Conservation (phyloP, 805 yeast genomes). For the Sugiyamaella chiloensis region DNA sequence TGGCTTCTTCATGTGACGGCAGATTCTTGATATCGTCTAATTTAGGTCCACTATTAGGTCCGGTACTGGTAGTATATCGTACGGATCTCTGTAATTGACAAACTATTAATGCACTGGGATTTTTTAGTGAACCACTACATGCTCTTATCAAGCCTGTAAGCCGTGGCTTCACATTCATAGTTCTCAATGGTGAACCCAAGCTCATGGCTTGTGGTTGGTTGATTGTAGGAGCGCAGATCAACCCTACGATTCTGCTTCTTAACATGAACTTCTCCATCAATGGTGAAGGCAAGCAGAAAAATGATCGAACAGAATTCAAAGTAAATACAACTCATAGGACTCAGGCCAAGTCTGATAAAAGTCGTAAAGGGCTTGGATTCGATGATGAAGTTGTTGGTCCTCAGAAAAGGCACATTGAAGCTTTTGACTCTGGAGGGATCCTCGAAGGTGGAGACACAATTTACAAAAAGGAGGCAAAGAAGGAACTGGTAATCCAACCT, state of each 20-base stretch:
- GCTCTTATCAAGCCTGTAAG: too few species aligned
- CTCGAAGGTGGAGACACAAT: background rate
- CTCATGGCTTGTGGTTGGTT: too few species aligned
- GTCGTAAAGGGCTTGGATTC: constrained; percentile 1
- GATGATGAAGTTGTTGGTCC: constrained; percentile 2
- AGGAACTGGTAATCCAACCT: constrained; percentile 18
- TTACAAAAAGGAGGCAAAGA: background rate
- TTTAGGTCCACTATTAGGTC: background rate
- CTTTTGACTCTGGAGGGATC: constrained; percentile 6
- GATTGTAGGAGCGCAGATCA: too few species aligned
- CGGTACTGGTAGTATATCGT: background rate
- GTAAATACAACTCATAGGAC: too few species aligned
- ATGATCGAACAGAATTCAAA: too few species aligned
- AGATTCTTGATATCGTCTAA: constrained; percentile 14
- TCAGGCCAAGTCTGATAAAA: background rate
- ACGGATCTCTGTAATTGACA: too few species aligned
- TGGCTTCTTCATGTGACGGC: constrained; percentile 30
- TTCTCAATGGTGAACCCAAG: too few species aligned
- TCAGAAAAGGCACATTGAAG: constrained; percentile 1
- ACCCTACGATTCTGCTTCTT: too few species aligned
- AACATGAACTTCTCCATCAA: constrained; percentile 5
- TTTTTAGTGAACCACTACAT: too few species aligned
- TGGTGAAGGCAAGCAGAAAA: background rate
- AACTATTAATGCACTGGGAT: too few species aligned
- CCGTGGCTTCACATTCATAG: too few species aligned